Percentiles rank a stretch among this genome's conserved stretches.
Evolutionary conservation across 2,329 filamentous ascomycete species (phyloP).

Genomic region (Aspergillus alliaceus): DNA sequence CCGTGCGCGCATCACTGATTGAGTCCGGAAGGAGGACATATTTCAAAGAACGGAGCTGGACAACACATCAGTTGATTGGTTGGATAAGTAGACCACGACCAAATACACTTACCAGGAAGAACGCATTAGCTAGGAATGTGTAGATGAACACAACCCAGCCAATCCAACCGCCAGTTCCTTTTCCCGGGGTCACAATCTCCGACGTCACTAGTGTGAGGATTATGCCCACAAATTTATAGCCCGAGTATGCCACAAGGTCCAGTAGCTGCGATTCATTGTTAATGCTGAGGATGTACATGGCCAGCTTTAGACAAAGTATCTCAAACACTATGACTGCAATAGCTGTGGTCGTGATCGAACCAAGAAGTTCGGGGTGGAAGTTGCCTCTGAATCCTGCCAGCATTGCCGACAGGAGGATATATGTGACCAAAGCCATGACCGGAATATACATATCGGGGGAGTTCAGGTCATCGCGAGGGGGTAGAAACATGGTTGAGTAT

Average conservation of each 20-base stretch:
- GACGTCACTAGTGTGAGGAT: slow-evolving; percentile 82
- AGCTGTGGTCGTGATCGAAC: slow-evolving; percentile 82
- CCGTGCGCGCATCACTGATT: slow-evolving; percentile 60
- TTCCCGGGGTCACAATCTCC: slow-evolving; percentile 73
- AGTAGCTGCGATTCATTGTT: slow-evolving; percentile 91
- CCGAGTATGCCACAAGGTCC: slow-evolving; percentile 91
- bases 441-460: slow-evolving; percentile 99
- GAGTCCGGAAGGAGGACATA: slow-evolving; percentile 93
- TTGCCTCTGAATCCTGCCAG: slow-evolving; percentile 85
- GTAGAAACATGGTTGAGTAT: slow-evolving; percentile 66
- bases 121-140: slow-evolving; percentile 88
- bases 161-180: slow-evolving; percentile 82
- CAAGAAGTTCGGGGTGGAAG: slow-evolving; percentile 91
- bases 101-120: slow-evolving; percentile 77
- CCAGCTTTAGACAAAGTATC: slow-evolving; percentile 85
- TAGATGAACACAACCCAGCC: slow-evolving; percentile 89
- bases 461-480: slow-evolving; percentile 93
- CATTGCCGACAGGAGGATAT: slow-evolving; percentile 89
- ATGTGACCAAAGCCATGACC: slow-evolving; percentile 96
- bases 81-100: neutral
- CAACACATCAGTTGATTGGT: neutral
- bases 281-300: slow-evolving; percentile 90
- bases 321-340: slow-evolving; percentile 82
- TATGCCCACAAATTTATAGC: slow-evolving; percentile 98
- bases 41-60: slow-evolving; percentile 84